phyloP scores from a whole-genome alignment of 1,284 basidiomycete genomes.

The Calocybe gambosa region DNA sequence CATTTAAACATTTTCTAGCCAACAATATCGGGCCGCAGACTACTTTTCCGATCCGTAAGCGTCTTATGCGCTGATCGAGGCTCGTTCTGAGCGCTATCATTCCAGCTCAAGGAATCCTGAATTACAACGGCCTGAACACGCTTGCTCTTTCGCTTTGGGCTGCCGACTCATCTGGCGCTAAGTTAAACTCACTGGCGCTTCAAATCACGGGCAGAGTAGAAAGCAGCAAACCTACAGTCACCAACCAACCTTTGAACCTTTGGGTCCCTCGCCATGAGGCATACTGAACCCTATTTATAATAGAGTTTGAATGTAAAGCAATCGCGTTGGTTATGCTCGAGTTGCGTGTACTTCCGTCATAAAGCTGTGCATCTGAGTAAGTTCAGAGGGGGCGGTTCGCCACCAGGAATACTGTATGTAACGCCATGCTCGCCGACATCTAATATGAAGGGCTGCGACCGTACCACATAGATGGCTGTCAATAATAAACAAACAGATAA shows the following conservation, averaged over 20 bases:
- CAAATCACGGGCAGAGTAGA: constrained; percentile 33
- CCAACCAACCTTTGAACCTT: constrained; percentile 32
- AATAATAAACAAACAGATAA: not conserved
- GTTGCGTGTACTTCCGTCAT: too few relatives aligned
- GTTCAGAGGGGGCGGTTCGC: too few relatives aligned
- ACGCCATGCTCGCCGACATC: too few relatives aligned
- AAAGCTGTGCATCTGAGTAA: too few relatives aligned
- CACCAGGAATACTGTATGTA: too few relatives aligned
- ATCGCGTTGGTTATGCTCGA: too few relatives aligned
- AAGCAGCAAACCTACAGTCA: constrained; percentile 31
- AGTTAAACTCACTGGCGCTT: constrained; percentile 32
- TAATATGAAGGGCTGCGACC: too few relatives aligned
- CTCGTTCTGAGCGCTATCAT: not conserved
- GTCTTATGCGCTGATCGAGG: not conserved
- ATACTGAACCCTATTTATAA: constrained; percentile 16
- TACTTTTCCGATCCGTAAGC: constrained; percentile 35
- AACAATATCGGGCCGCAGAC: constrained; percentile 38
- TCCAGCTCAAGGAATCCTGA: constrained; percentile 44
- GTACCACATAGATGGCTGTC: not conserved
- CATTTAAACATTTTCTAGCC: constrained; percentile 20
- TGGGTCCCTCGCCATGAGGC: constrained; percentile 32
- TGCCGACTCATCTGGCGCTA: constrained; percentile 30
- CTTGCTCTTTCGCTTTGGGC: constrained; percentile 45
- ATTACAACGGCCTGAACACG: constrained; percentile 43
- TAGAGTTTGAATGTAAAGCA: too few relatives aligned